These are phyloP conservation scores for Forsythia viridissima DNA, from an alignment of 257 asterid species.

Conservation along the genomic window DNA sequence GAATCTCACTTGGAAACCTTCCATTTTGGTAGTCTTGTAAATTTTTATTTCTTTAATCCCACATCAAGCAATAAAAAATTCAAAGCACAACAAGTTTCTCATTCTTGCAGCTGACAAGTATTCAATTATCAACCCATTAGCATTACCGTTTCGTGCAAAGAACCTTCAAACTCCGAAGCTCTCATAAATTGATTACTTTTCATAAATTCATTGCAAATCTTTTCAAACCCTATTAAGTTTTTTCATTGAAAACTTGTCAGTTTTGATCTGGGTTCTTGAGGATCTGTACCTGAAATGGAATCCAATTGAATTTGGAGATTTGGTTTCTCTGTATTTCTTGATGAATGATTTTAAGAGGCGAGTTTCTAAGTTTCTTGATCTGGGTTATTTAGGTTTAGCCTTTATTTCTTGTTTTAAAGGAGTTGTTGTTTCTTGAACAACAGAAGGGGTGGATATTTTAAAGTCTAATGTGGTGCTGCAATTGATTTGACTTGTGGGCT, in stretches of 20 bases:
- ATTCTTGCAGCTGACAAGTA: slow-evolving; percentile 24
- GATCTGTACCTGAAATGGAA: slow-evolving; percentile 12
- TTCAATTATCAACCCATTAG: slow-evolving; percentile 7
- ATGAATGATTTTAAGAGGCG: background rate
- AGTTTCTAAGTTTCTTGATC: slow-evolving; percentile 11
- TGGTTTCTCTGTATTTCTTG: slow-evolving; percentile 14
- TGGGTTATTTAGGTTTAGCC: slow-evolving; percentile 25
- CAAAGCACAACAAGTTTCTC: slow-evolving; percentile 40
- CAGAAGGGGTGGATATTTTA: background rate
- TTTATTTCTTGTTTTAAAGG: too few species aligned
- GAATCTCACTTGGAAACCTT: slow-evolving; percentile 23
- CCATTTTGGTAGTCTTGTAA: slow-evolving; percentile 17
- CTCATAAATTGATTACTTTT: slow-evolving; percentile 1
- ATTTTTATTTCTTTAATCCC: slow-evolving; percentile 18
- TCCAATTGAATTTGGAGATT: slow-evolving; percentile 21
- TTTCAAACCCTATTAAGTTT: too few species aligned
- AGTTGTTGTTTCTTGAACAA: background rate
- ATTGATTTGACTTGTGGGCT: slow-evolving; percentile 26
- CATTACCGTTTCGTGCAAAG: slow-evolving; percentile 25
- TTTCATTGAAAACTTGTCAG: background rate
- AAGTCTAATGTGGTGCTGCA: background rate
- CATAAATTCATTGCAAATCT: slow-evolving; percentile 13
- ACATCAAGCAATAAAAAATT: slow-evolving; percentile 34
- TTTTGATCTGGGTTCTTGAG: slow-evolving; percentile 46
- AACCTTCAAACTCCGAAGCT: slow-evolving; percentile 12